These are phyloP conservation scores for Ophidiomyces ophidiicola DNA, from an alignment of 2,329 filamentous ascomycete genomes.

Conservation along the genomic window DNA sequence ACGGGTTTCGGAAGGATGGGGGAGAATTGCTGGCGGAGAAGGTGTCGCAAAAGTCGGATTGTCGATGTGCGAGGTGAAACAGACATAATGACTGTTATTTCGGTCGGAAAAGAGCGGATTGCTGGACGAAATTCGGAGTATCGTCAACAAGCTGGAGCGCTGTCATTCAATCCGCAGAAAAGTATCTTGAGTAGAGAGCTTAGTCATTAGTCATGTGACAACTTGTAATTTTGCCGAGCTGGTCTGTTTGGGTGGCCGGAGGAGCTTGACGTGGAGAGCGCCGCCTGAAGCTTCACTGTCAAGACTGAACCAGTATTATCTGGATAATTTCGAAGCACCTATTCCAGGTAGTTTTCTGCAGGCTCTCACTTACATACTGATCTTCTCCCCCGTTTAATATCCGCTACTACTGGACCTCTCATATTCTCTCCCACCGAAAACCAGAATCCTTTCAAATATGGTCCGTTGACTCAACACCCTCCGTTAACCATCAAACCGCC, in stretches of 20 bases:
- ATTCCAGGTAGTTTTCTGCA: too few relatives aligned
- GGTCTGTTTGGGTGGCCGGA: constrained; percentile 21
- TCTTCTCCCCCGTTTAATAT: too few relatives aligned
- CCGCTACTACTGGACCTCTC: too few relatives aligned
- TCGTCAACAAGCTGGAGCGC: too few relatives aligned
- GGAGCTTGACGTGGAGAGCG: constrained; percentile 28
- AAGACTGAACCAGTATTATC: too few relatives aligned
- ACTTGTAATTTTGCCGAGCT: constrained; percentile 19
- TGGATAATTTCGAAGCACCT: too few relatives aligned
- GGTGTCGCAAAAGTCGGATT: constrained; percentile 25
- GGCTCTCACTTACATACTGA: too few relatives aligned
- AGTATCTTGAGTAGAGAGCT: constrained; percentile 7
- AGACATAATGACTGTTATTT: constrained; percentile 16
- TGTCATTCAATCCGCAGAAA: too few relatives aligned
- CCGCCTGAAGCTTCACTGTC: constrained; percentile 11
- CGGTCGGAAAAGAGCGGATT: not conserved
- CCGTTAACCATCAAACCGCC: too few relatives aligned
- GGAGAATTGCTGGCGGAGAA: constrained; percentile 19
- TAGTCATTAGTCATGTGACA: constrained; percentile 19
- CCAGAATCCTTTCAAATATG: too few relatives aligned
- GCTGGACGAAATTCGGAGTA: too few relatives aligned
- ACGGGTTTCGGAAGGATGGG: constrained; percentile 22
- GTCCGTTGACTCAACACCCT: not conserved
- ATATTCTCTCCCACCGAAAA: too few relatives aligned
- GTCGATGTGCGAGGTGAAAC: constrained; percentile 27